phyloP scores from a whole-genome alignment of 805 yeast genomes.

The Pichia nakasei region DNA sequence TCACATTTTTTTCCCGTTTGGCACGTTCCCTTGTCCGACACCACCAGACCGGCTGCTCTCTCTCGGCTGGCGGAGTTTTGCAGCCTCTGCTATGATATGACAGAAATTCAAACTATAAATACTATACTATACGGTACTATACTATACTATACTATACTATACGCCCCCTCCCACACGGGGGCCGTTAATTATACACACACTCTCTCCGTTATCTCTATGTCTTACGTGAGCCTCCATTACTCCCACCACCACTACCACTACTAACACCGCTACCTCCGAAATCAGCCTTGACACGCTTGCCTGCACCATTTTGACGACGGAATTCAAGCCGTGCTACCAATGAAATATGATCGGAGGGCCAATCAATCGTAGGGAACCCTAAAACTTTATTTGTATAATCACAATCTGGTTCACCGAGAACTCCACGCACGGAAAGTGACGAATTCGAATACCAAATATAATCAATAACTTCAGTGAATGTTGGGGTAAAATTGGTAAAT shows the following conservation, averaged over 20 bases:
- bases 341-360: conserved; percentile 94
- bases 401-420: conserved; percentile 75
- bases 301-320: conserved; percentile 31
- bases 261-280: conserved; percentile 21
- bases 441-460: conserved; percentile 91
- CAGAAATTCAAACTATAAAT: too few species aligned
- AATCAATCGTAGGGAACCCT: conserved; percentile 90
- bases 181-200: too few species aligned
- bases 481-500: conserved; percentile 90
- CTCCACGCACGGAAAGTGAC: conserved; percentile 72
- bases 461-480: conserved; percentile 88
- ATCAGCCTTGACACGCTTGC: conserved; percentile 22
- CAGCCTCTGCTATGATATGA: too few species aligned
- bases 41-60: too few species aligned
- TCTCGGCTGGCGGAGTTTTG: too few species aligned
- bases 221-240: background rate
- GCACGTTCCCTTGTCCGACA: too few species aligned
- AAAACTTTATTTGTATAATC: conserved; percentile 68
- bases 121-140: too few species aligned
- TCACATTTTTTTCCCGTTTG: too few species aligned
- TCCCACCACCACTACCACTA: background rate
- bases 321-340: conserved; percentile 70
- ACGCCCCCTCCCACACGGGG: too few species aligned
- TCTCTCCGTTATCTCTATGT: too few species aligned
- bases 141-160: too few species aligned